Conservation (phyloP, 352 stramenopile genomes). For the Phytophthora crassamura region DNA sequence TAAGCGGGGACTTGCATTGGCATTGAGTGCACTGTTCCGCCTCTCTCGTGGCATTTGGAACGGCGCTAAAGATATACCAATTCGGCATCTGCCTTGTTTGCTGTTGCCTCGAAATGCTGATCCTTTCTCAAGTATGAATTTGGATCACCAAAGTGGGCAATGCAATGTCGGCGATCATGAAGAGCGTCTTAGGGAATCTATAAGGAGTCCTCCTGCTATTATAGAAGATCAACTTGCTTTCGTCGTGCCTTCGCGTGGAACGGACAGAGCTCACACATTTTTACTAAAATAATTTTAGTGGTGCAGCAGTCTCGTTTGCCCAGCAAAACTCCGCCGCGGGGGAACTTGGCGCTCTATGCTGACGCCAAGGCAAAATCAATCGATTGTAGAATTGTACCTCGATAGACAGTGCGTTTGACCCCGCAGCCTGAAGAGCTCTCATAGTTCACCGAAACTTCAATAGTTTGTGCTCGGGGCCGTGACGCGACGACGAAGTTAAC, state of each 20-base stretch:
- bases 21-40: no score
- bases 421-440: background rate
- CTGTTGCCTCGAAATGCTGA: no score
- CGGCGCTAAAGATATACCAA: no score
- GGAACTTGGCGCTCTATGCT: background rate
- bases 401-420: background rate
- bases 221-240: background rate
- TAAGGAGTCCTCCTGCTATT: no score
- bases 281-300: no score
- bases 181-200: no score
- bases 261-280: conserved; percentile 7
- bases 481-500: conserved; percentile 17
- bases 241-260: conserved; percentile 16
- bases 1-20: no score
- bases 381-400: conserved; percentile 21
- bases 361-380: conserved; percentile 10
- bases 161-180: no score
- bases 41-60: no score
- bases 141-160: no score
- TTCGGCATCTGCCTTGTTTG: no score
- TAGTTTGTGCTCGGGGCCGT: background rate
- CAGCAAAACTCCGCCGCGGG: background rate
- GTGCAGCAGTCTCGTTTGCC: background rate
- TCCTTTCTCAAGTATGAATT: no score
- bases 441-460: background rate